Base-by-base conservation (phyloP, 1,284 basidiomycete species). In the Rhodotorula sp. region DNA sequence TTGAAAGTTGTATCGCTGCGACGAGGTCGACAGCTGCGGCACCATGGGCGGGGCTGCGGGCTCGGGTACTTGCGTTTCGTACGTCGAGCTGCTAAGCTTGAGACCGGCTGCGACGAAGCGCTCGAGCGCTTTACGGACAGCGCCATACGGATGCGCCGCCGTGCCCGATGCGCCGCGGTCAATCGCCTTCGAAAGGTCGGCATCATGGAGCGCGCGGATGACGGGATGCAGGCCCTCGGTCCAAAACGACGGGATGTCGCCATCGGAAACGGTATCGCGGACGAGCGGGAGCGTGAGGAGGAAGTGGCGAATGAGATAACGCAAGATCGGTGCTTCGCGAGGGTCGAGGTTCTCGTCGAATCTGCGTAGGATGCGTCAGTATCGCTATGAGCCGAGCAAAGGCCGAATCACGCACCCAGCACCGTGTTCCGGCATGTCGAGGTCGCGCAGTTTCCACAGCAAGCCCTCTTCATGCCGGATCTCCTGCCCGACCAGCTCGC, bases 251-350 rank as follows among this genome's bases (percentile, higher is more conserved):
- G 72, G 72, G 2, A 68, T 42, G 1, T 60, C 64, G 27, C 17
- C 27, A 10, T 55, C 50, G n/a, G 50, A 44, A 17, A 48, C 27
- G 21, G 67, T 73, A 44, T 78, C 76, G 41, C 77, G 76, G 50
- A 78, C 61, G 68, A 77, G 74, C 1, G 76, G 77, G 56, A 78
- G 67, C 4, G 76, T 77, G 50, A 77, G 64, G 54, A 77, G 71
- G 58, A 78, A 77, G 60, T 78, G 69, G 16, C 73, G 76, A 54
- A 78, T 72, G 34, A 78, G 71, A 67, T 75, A 78, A 14, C 75
- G 70, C 21, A 78, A 62, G 63, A 78, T 74, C 19, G 77, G 77
- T 8, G 71, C 56, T 44, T 76, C 69, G 41, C 58, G 57, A 4
- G 73, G 66, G 44, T 66, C 64, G 42, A 69, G 48, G 34, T 55